A percentile compares a stretch with the other conserved stretches of the same genome.
These are phyloP conservation scores for Penicillium pulvis DNA, from an alignment of 495 filamentous ascomycete genomes.

Conservation along the genomic window DNA sequence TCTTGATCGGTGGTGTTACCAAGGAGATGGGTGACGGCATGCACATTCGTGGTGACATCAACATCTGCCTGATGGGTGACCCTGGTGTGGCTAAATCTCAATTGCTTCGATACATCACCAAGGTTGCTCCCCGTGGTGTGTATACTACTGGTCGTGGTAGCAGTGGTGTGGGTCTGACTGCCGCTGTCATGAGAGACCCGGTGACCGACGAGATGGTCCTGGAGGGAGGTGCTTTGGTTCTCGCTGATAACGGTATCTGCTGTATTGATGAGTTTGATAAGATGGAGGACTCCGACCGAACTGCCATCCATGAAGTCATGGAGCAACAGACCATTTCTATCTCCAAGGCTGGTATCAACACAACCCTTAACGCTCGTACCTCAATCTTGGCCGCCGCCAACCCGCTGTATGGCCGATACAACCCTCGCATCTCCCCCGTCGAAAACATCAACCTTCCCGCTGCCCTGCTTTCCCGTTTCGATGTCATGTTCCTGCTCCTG, in stretches of 20 bases:
- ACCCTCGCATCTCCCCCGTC: constrained; percentile 91
- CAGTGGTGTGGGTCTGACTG: constrained; percentile 95
- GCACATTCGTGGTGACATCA: constrained; percentile 97
- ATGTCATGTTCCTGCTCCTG: constrained; percentile 93
- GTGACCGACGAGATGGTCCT: constrained; percentile 99
- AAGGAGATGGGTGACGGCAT: constrained; percentile 98
- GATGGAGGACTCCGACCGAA: constrained; percentile 96
- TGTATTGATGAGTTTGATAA: constrained; percentile 99
- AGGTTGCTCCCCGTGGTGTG: constrained; percentile 94
- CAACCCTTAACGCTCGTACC: constrained; percentile 91
- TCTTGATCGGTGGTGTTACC: constrained; percentile 93
- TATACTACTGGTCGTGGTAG: constrained; percentile 97
- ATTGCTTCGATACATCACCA: constrained; percentile 95
- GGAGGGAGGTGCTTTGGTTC: constrained; percentile 91
- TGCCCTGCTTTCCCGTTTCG: constrained; percentile 93
- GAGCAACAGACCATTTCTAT: constrained; percentile 99
- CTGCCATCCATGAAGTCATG: constrained; percentile 99
- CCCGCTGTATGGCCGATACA: constrained; percentile 96
- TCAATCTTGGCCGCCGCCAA: constrained; percentile 98
- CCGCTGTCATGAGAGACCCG: constrained; percentile 97
- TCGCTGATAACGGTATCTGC: constrained; percentile 98
- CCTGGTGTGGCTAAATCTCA: constrained; percentile 99
- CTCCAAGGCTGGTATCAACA: constrained; percentile 96
- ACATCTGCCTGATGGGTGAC: constrained; percentile 98
- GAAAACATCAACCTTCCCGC: constrained; percentile 99